A percentile compares a stretch with the other conserved stretches of the same genome.
phyloP scores from a whole-genome alignment of 495 filamentous ascomycete genomes.

The Tuber indicum region DNA sequence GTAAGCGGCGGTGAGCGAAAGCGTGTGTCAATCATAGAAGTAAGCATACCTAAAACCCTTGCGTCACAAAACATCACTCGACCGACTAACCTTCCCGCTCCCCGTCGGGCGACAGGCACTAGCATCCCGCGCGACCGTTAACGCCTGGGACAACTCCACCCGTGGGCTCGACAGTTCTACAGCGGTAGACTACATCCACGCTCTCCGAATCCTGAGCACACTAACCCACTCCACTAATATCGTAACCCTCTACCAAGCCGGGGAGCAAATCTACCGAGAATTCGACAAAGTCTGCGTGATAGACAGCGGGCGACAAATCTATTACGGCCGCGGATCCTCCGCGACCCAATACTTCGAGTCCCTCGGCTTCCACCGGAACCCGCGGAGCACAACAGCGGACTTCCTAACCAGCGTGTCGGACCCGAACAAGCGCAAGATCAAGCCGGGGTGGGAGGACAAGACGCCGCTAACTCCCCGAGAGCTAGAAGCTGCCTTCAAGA shows the following conservation, averaged over 20 bases:
- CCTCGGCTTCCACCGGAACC: slow-evolving; percentile 61
- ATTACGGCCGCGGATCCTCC: slow-evolving; percentile 57
- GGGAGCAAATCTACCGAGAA: slow-evolving; percentile 62
- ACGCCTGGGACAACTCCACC: slow-evolving; percentile 54
- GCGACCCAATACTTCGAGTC: slow-evolving; percentile 64
- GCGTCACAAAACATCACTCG: neutral
- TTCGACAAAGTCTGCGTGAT: slow-evolving; percentile 69
- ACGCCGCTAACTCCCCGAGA: slow-evolving; percentile 58
- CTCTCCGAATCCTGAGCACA: slow-evolving; percentile 62
- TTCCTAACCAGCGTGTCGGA: slow-evolving; percentile 75
- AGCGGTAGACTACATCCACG: slow-evolving; percentile 49
- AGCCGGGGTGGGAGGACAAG: slow-evolving; percentile 57
- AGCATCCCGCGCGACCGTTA: slow-evolving; percentile 48
- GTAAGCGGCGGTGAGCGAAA: slow-evolving; percentile 59
- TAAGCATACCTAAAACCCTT: slow-evolving; percentile 28
- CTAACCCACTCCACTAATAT: slow-evolving; percentile 73
- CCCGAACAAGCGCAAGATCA: slow-evolving; percentile 59
- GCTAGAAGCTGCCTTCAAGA: slow-evolving; percentile 56
- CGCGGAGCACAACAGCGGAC: slow-evolving; percentile 66
- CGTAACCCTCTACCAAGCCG: slow-evolving; percentile 69
- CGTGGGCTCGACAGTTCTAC: slow-evolving; percentile 52
- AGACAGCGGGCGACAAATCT: slow-evolving; percentile 60
- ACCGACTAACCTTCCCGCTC: neutral
- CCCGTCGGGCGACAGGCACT: slow-evolving; percentile 41
- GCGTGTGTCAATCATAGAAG: slow-evolving; percentile 54